phyloP scores from a whole-genome alignment of 495 filamentous ascomycete species.

The Trichoderma erinaceum region DNA sequence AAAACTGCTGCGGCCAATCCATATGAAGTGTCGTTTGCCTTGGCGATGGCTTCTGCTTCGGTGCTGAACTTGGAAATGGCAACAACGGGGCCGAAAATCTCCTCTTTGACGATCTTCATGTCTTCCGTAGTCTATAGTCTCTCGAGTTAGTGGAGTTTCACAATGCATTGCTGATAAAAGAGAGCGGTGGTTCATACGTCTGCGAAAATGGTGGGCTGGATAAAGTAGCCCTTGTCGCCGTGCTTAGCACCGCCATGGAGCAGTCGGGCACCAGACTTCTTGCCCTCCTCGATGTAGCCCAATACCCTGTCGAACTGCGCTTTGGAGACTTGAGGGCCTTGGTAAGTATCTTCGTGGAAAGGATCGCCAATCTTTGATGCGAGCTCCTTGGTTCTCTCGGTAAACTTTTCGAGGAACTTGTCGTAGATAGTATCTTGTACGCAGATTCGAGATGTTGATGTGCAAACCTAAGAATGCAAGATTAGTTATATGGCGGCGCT shows the following conservation, averaged over 20 bases:
- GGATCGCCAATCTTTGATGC: constrained; percentile 66
- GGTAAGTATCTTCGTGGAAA: constrained; percentile 83
- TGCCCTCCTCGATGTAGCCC: constrained; percentile 91
- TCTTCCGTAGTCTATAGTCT: constrained; percentile 51
- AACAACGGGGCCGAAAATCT: constrained; percentile 91
- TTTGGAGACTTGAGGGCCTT: constrained; percentile 93
- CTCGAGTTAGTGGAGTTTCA: neutral
- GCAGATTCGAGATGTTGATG: constrained; percentile 45
- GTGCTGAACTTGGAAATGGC: constrained; percentile 85
- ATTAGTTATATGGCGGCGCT: neutral
- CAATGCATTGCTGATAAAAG: neutral
- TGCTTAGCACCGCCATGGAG: constrained; percentile 8
- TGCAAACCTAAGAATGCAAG: constrained; percentile 31
- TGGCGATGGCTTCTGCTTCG: constrained; percentile 68
- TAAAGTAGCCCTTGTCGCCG: constrained; percentile 85
- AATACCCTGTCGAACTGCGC: constrained; percentile 96
- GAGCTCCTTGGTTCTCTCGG: constrained; percentile 21
- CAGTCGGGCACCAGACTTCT: constrained; percentile 54
- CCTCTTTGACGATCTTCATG: constrained; percentile 95
- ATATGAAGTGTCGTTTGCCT: constrained; percentile 74
- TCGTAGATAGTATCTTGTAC: constrained; percentile 53
- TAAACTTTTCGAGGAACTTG: constrained; percentile 55
- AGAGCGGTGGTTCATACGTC: constrained; percentile 30
- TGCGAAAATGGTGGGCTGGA: constrained; percentile 89
- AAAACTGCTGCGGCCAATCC: constrained; percentile 92